Evolutionary conservation across 306 rosid genomes (phyloP).

Genomic region (Quercus bicolor): DNA sequence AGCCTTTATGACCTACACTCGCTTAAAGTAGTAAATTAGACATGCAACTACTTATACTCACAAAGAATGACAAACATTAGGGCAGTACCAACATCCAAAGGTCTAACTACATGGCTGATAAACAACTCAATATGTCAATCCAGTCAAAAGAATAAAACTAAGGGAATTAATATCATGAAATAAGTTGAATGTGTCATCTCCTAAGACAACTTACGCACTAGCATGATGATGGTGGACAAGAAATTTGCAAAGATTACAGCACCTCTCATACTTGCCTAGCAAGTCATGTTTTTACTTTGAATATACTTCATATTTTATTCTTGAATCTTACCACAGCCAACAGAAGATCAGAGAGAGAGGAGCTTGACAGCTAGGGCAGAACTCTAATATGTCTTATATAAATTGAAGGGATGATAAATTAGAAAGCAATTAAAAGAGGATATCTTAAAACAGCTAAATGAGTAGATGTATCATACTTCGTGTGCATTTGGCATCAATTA

Average conservation of each 20-base stretch:
- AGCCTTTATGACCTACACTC: conserved; percentile 54
- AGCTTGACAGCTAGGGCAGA: neutral
- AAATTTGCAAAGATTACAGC: neutral
- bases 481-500: no score
- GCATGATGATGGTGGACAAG: neutral
- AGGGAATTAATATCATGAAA: neutral
- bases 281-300: neutral
- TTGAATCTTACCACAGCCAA: neutral
- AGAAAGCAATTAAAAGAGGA: neutral
- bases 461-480: neutral
- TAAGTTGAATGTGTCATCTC: neutral
- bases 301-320: neutral
- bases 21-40: conserved; percentile 22
- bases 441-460: neutral
- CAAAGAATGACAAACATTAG: conserved; percentile 13
- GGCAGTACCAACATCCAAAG: conserved; percentile 5
- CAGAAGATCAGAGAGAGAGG: neutral
- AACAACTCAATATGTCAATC: neutral
- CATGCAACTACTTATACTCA: conserved; percentile 15
- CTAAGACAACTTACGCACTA: neutral
- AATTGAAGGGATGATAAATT: neutral
- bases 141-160: neutral
- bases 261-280: neutral
- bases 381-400: neutral
- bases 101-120: conserved; percentile 10